These are phyloP conservation scores for Musa itinerans DNA, from an alignment of 176 grass and related monocot genomes.

Conservation along the genomic window DNA sequence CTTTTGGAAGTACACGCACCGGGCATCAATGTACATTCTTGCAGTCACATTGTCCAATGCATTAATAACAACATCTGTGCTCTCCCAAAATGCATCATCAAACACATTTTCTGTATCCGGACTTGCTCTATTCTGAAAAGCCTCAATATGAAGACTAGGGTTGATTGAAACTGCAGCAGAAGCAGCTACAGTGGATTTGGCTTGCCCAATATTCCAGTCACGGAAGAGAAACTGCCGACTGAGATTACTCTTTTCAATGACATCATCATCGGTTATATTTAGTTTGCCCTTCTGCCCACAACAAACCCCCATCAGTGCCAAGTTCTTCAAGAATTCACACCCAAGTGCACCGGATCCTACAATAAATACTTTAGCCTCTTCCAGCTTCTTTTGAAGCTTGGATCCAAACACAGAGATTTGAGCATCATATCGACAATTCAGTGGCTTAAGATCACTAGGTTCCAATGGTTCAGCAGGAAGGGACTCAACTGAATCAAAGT, in stretches of 20 bases:
- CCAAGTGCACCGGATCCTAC: slow-evolving; percentile 76
- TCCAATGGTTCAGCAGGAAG: slow-evolving; percentile 72
- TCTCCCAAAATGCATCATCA: slow-evolving; percentile 79
- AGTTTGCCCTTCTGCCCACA: slow-evolving; percentile 47
- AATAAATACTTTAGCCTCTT: slow-evolving; percentile 76
- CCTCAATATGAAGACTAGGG: slow-evolving; percentile 51
- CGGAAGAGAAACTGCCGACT: slow-evolving; percentile 93
- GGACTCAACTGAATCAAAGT: slow-evolving; percentile 82
- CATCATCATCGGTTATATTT: slow-evolving; percentile 75
- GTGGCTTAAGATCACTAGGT: slow-evolving; percentile 44
- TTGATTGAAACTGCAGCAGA: slow-evolving; percentile 62
- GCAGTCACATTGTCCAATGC: slow-evolving; percentile 81
- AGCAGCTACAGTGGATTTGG: slow-evolving; percentile 82
- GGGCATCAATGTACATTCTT: slow-evolving; percentile 77
- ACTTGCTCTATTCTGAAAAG: slow-evolving; percentile 71
- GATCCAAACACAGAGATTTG: slow-evolving; percentile 72
- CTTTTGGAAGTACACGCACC: slow-evolving; percentile 87
- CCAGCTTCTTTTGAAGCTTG: slow-evolving; percentile 64
- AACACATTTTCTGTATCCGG: slow-evolving; percentile 90
- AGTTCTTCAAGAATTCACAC: slow-evolving; percentile 87
- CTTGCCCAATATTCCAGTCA: slow-evolving; percentile 82
- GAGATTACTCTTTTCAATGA: slow-evolving; percentile 92
- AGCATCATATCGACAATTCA: slow-evolving; percentile 58
- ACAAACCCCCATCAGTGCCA: slow-evolving; percentile 76
- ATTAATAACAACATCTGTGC: slow-evolving; percentile 76